Evolutionary conservation across 495 filamentous ascomycete genomes (phyloP), one percentile per base, ranked within the genome.

Genomic region (Aspergillus cavernicola): DNA sequence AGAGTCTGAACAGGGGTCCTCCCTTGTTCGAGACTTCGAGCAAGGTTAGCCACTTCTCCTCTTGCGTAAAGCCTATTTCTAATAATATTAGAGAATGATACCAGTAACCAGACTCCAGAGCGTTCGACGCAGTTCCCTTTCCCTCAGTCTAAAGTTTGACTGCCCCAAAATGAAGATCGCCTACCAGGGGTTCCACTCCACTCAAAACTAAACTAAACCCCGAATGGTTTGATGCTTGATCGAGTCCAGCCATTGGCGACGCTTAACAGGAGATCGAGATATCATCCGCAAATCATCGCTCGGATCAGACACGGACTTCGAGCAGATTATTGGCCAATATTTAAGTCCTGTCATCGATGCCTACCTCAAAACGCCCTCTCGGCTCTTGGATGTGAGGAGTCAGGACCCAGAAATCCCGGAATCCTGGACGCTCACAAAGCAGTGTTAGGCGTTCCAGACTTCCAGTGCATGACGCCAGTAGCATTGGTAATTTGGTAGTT

Each of bases 201-300:
- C 28, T 24, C 5, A 12, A 20, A 28, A n/a, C 18, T 19, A 24
- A 26, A 58, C 43, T 42, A 50, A 31, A 29, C 26, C 42, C n/a
- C 38, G 22, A 23, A 42, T 47, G 42, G 55, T 38, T 48, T 31
- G 46, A 43, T n/a, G 20, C 33, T 47, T 33, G 26, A 28, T 46
- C 44, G 46, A 55, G 45, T 39, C 43, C 44, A 38, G n/a, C n/a
- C n/a, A n/a, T n/a, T n/a, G n/a, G n/a, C 37, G 32, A 10, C 40
- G 42, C 57, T 59, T 53, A 53, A 33, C 22, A 45, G 58, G 39
- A 53, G 53, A 56, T 60, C 50, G 32, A 45, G 47, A 18, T 32
- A 11, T 29, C 36, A n/a, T 29, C 52, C 22, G 38, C 52, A 49
- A 55, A 55, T 56, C 53, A 56, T 12, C 37, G 39, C 19, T 28